Base-by-base conservation (phyloP, 208 protist species). In the Acanthamoeba castellanii region DNA sequence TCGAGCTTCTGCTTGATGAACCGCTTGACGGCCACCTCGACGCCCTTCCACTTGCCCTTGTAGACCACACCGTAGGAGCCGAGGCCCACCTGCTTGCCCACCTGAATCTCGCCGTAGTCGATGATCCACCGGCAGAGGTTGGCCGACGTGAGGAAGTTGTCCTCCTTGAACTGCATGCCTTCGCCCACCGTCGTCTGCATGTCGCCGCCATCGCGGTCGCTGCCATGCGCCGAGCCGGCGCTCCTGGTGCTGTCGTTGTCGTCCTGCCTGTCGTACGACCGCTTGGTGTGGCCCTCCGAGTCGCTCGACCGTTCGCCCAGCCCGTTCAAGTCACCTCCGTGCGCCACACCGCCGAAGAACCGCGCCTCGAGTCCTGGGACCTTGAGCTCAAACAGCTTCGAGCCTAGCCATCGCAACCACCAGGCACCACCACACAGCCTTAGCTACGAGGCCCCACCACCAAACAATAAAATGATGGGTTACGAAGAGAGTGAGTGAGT, bases 1-100 rank as follows among this genome's bases (percentile, higher is more conserved):
- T 52, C 37, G 30, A 90, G 84, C 55, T 90, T 90, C 59, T 66
- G 59, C 59, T 90, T 90, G 84, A 90, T 90, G 84, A 90, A 90
- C 27, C 52, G 42, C 30, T 90, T 90, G 16, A 90, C 47, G 6
- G 84, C 84, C 14, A 90, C 84, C 0, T 90, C 84, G 5, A 90
- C 84, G n/a, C 84, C 84, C 42, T 90, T 90, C 84, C 84, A 90
- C 25, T 66, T 90, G 32, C 32, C 84, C 6, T 11, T 13, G 55
- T 90, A 90, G 25, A 90, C 84, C 47, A 90, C n/a, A 5, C 84
- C 84, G 27, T 91, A 91, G 47, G 34, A 52, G 9, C 84, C 84
- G 16, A 91, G 30, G 20, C 84, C 84, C 27, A 68, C 27, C n/a
- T 91, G 84, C 45, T 55, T 55, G 47, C 84, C 84, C 9, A 91